Evolutionary conservation across 805 yeast genomes (phyloP).

Genomic region (Ogataea nakhonphanomensis): DNA sequence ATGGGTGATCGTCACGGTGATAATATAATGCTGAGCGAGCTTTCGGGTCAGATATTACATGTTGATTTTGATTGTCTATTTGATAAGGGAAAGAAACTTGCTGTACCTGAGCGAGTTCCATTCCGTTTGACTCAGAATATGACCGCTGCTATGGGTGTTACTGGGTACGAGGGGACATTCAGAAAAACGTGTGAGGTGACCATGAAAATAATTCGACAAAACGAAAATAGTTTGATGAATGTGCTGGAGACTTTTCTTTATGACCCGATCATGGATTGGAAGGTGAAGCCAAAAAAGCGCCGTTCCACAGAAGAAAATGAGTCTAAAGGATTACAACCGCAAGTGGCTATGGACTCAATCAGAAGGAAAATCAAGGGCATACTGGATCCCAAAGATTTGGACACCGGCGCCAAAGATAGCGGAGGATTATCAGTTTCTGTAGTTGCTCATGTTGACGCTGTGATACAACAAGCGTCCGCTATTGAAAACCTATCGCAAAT

Average conservation of each 20-base stretch:
- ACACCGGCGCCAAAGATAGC: slow-evolving; percentile 34
- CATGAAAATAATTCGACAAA: slow-evolving; percentile 61
- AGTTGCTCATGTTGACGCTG: slow-evolving; percentile 86
- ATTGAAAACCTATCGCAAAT: slow-evolving; percentile 69
- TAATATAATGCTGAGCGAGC: slow-evolving; percentile 70
- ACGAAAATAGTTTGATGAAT: slow-evolving; percentile 84
- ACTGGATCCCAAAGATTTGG: slow-evolving; percentile 57
- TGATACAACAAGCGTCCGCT: slow-evolving; percentile 79
- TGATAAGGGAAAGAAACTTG: slow-evolving; percentile 71
- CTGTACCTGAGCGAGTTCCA: slow-evolving; percentile 91
- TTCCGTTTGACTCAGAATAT: slow-evolving; percentile 86
- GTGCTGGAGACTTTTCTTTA: slow-evolving; percentile 88
- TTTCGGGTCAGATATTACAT: slow-evolving; percentile 77
- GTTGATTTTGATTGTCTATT: slow-evolving; percentile 97
- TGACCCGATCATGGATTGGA: slow-evolving; percentile 88
- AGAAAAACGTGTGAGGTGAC: slow-evolving; percentile 85
- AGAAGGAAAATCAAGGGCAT: slow-evolving; percentile 83
- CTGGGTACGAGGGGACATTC: slow-evolving; percentile 87
- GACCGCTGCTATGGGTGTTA: slow-evolving; percentile 81
- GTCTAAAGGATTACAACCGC: slow-evolving; percentile 43
- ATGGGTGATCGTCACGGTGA: slow-evolving; percentile 97
- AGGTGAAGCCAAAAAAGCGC: slow-evolving; percentile 34
- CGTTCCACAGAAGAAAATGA: slow-evolving; percentile 23
- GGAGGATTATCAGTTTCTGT: slow-evolving; percentile 80
- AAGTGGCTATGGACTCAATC: slow-evolving; percentile 66